Base-by-base conservation (phyloP, 2,329 filamentous ascomycete genomes). In the Phialocephala sp. region DNA sequence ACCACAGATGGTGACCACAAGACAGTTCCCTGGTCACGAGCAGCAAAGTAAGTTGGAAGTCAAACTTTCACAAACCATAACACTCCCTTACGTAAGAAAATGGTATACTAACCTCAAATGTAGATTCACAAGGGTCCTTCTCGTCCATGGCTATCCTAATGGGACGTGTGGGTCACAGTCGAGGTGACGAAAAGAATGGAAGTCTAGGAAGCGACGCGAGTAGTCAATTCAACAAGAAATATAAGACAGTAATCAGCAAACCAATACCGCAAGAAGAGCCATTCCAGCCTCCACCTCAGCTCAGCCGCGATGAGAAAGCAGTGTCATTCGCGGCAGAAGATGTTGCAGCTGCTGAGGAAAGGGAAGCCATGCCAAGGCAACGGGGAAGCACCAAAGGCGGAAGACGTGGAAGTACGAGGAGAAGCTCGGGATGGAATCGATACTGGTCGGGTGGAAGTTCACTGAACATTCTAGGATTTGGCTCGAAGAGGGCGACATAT, bases 371-470 rank as follows among this genome's bases (percentile, higher is more conserved):
- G 22, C 47, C 59, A 18, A 69, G 66, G 63, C 68, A 73, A 43
- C 68, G 73, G 9, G 66, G 65, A 9, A 72, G 69, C 58, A 67
- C 63, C 18, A 71, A 64, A 55, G 65, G 60, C 45, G 63, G 60
- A 32, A 67, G 67, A 57, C 64, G 72, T 32, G 66, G 64, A 50
- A 68, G 64, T 39, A 68, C 66, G 32, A 83, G 87, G 63, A 83
- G 87, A 73, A 91, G 89, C 72, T 92, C 89, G 3, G 89, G 89
- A 57, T 93, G 90, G 90, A 92, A 91, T 76, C 82, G 87, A 61
- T 93, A 92, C 78, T 93, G 91, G 85, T 91, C 89, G 15, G 89
- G 89, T 59, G 90, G 90, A 61, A 91, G 89, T 70, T 85, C 88
- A 8, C 79, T 89, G 63, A 89, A 89, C 72, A 85, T 90, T 27